Evolutionary conservation across 2,329 filamentous ascomycete genomes (phyloP), one percentile per base, ranked within the genome.

Genomic region (Paracoccidioides lutzii): DNA sequence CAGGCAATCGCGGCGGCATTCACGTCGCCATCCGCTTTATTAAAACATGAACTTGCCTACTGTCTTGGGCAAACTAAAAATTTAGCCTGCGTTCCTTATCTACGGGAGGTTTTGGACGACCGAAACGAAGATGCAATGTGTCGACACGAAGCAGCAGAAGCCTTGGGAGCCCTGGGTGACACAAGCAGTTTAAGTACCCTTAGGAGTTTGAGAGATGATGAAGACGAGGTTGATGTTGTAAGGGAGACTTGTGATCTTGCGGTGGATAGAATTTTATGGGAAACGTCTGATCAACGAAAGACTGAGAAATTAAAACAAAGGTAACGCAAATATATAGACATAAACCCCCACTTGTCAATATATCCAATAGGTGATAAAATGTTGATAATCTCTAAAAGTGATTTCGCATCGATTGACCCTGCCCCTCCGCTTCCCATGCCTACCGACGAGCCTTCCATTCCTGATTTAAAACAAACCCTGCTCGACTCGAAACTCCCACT

Each of bases 21-120:
- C 64, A 66, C 76, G 0, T 95, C 91, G 3, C 84, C 87, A 0
- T 97, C 91, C 4, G 91, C 89, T 3, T 79, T 97, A 7, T 77
- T 97, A 49, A 97, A 97, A 76, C 93, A 98, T 71, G 93, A 98
- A 70, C 79, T 98, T 51, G 93, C 93, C 32, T 98, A 98, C 75
- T 98, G 93, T 68, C 80, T 98, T 2, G 93, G 93, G 6, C 93
- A 98, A 74, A 91, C 88, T 1, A 83, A 83, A 57, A 89, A 95
- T 67, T 72, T 78, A 52, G 83, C 83, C 48, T 87, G 90, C 0
- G 81, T 90, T 8, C 79, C 84, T 8, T 85, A 83, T 59, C 76
- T 98, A 62, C 80, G 84, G 57, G 73, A 77, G 10, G 88, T 94
- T 12, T 76, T 97, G 56, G 80, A 86, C 61, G 81, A 97, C 70